Evolutionary conservation across 345 rosid species (phyloP).

Genomic region (Fremontodendron californicum): DNA sequence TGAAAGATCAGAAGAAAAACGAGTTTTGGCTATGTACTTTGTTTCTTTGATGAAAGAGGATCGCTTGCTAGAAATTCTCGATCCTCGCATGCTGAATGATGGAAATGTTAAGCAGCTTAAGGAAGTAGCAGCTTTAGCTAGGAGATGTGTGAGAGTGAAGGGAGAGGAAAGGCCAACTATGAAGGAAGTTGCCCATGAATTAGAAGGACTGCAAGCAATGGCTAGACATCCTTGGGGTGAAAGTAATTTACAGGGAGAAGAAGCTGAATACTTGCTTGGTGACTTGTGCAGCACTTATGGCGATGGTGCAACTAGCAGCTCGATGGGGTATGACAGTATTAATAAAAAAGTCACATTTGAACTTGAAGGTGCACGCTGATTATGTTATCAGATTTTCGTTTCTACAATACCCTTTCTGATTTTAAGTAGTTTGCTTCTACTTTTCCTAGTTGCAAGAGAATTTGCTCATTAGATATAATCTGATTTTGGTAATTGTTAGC

Average conservation of each 20-base stretch:
- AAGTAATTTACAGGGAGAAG: background rate
- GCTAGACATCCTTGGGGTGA: slow-evolving; percentile 5
- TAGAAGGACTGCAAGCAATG: slow-evolving; percentile 5
- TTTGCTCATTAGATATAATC: too few species aligned
- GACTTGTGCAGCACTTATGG: background rate
- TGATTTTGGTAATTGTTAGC: too few species aligned
- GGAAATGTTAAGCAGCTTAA: background rate
- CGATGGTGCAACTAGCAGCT: background rate
- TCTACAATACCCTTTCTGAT: background rate
- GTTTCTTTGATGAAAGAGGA: slow-evolving; percentile 11
- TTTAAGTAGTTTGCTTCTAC: background rate
- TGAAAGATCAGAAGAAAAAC: background rate
- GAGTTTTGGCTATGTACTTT: background rate
- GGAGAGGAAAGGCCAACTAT: slow-evolving; percentile 12
- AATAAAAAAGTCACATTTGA: background rate
- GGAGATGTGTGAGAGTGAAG: slow-evolving; percentile 10
- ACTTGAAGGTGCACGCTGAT: background rate
- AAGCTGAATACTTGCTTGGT: slow-evolving; percentile 3
- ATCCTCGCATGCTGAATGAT: background rate
- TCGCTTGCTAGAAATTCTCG: background rate
- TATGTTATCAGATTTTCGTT: background rate
- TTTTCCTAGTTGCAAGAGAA: background rate
- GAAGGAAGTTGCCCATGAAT: slow-evolving; percentile 13
- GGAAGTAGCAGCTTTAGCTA: slow-evolving; percentile 5
- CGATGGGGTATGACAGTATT: background rate